Conservation (phyloP, 2,329 filamentous ascomycete genomes). For the Alternaria solani region DNA sequence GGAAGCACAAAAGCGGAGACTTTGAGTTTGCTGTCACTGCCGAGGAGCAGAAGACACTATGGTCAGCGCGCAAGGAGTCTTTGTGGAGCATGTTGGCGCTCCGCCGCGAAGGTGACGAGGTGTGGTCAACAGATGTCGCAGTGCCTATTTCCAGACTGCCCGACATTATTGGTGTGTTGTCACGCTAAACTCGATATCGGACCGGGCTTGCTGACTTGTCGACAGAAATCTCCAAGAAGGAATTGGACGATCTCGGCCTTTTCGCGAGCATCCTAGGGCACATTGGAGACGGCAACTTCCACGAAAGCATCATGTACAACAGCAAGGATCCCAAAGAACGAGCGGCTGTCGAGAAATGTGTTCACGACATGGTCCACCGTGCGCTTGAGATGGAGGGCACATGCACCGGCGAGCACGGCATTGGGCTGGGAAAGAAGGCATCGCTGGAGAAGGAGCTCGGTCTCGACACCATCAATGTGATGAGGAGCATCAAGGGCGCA, state of each 20-base stretch:
- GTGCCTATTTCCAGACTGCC: constrained; percentile 68
- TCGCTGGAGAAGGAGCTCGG: constrained; percentile 82
- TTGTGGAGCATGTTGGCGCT: constrained; percentile 69
- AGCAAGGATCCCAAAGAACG: constrained; percentile 72
- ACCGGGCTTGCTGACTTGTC: constrained; percentile 16
- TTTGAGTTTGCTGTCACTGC: constrained; percentile 65
- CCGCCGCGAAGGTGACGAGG: constrained; percentile 63
- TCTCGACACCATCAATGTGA: constrained; percentile 79
- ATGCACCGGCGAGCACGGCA: constrained; percentile 86
- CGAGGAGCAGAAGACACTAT: constrained; percentile 63
- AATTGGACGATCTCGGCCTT: constrained; percentile 83
- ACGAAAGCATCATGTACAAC: constrained; percentile 91
- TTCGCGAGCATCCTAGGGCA: constrained; percentile 91
- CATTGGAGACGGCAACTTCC: constrained; percentile 94
- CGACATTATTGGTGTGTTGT: constrained; percentile 64
- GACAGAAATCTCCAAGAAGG: constrained; percentile 82
- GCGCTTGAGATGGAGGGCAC: constrained; percentile 94
- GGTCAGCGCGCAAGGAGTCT: constrained; percentile 68
- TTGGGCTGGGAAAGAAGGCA: constrained; percentile 87
- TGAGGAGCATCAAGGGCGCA: constrained; percentile 83
- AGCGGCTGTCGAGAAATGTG: constrained; percentile 78
- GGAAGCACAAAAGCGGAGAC: constrained; percentile 62
- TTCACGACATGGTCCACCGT: constrained; percentile 89
- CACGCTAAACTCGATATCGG: not conserved
- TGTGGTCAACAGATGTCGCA: constrained; percentile 69